These are phyloP conservation scores for Pseudohalonectria lignicola DNA, from an alignment of 2,329 filamentous ascomycete species.

Conservation along the genomic window DNA sequence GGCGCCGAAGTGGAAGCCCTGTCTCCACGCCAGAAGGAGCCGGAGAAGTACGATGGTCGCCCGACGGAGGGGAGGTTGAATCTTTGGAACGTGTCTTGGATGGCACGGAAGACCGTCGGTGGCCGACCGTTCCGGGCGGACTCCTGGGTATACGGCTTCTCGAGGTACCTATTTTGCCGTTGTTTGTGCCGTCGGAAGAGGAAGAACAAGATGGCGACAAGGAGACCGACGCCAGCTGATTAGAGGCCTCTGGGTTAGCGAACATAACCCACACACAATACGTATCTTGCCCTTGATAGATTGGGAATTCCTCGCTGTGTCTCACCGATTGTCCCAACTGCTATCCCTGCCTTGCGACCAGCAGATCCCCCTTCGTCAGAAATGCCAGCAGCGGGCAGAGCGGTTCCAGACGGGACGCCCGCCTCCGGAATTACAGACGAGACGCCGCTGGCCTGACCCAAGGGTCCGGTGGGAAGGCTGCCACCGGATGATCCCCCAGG, in stretches of 20 bases:
- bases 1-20: background rate
- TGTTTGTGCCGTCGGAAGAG: constrained; percentile 1
- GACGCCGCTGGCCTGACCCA: no score
- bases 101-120: background rate
- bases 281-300: background rate
- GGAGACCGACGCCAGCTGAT: background rate
- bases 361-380: no score
- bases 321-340: constrained; percentile 1
- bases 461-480: no score
- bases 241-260: no score
- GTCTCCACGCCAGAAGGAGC: no score
- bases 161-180: background rate
- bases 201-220: constrained; percentile 1
- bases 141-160: background rate
- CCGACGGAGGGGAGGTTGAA: background rate
- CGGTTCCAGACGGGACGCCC: no score
- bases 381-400: no score
- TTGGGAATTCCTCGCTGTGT: background rate
- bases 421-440: no score
- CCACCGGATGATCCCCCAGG: no score
- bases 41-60: background rate
- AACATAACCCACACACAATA: background rate
- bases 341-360: constrained; percentile 1
- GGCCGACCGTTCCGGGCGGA: background rate
- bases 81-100: background rate